These are phyloP conservation scores for Hymenoscyphus albidus DNA, from an alignment of 2,329 filamentous ascomycete genomes.

Conservation along the genomic window DNA sequence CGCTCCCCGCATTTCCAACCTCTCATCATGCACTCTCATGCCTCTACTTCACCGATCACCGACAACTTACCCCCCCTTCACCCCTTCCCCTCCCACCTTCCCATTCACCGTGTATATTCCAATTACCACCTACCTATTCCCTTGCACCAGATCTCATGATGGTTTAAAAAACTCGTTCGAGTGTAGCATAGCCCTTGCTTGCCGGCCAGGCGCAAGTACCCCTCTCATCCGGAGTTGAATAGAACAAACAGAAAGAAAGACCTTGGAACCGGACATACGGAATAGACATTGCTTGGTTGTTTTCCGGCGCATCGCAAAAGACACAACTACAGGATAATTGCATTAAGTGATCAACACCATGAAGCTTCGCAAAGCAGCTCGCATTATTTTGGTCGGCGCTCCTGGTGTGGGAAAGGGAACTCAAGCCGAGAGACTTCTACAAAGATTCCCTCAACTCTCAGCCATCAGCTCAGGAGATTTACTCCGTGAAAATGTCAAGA, in stretches of 20 bases:
- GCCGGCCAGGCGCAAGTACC: constrained; percentile 26
- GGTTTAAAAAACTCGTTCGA: constrained; percentile 21
- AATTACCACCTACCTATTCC: not conserved
- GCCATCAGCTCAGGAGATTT: constrained; percentile 93
- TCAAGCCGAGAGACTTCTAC: constrained; percentile 83
- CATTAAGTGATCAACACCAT: constrained; percentile 7
- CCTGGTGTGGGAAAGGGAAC: constrained; percentile 93
- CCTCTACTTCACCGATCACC: not conserved
- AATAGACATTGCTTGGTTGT: not conserved
- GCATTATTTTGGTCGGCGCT: constrained; percentile 90
- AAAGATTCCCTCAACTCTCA: constrained; percentile 81
- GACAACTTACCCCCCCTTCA: not conserved
- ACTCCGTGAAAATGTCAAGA: constrained; percentile 87
- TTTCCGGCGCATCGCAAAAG: constrained; percentile 3
- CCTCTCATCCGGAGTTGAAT: not conserved
- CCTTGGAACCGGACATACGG: constrained; percentile 15
- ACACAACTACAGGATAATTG: not conserved
- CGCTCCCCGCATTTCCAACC: not conserved
- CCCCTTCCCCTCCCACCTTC: constrained; percentile 3
- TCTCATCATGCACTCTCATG: not conserved
- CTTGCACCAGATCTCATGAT: constrained; percentile 18
- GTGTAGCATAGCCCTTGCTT: constrained; percentile 16
- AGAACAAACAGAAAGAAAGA: not conserved
- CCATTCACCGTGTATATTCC: constrained; percentile 7
- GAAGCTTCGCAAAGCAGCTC: constrained; percentile 73